These are phyloP conservation scores for Leptomonas seymouri DNA, from an alignment of 208 protist genomes.

Conservation along the genomic window DNA sequence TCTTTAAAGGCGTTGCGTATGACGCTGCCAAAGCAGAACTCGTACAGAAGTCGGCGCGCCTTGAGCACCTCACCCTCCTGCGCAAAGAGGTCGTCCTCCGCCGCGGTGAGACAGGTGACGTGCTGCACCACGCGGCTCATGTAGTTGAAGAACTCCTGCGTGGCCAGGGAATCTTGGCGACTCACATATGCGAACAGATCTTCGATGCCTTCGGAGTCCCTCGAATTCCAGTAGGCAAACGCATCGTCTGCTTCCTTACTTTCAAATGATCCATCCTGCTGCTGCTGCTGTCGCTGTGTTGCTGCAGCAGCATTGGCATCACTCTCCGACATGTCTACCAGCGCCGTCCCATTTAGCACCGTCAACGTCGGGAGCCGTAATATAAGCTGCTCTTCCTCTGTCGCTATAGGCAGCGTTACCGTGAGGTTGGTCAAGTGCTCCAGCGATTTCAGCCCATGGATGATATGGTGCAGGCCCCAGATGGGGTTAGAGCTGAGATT, in stretches of 20 bases:
- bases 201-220: slow-evolving; percentile 44
- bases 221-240: slow-evolving; percentile 36
- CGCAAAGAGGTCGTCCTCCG: slow-evolving; percentile 45
- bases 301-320: neutral
- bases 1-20: slow-evolving; percentile 36
- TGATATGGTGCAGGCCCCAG: slow-evolving; percentile 37
- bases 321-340: slow-evolving; percentile 18
- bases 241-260: neutral
- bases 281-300: neutral
- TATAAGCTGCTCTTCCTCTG: slow-evolving; percentile 82
- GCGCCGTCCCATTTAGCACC: slow-evolving; percentile 19
- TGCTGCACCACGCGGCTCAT: slow-evolving; percentile 67
- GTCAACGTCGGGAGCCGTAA: slow-evolving; percentile 42
- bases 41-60: slow-evolving; percentile 64
- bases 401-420: slow-evolving; percentile 54
- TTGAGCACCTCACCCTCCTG: slow-evolving; percentile 82
- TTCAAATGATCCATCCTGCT: neutral
- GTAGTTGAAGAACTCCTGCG: slow-evolving; percentile 70
- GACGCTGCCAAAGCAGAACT: slow-evolving; percentile 75
- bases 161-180: slow-evolving; percentile 23
- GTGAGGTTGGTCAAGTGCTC: slow-evolving; percentile 46
- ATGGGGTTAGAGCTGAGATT: slow-evolving; percentile 65
- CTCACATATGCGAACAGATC: slow-evolving; percentile 47
- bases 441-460: slow-evolving; percentile 61
- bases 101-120: slow-evolving; percentile 58